These are phyloP conservation scores for Eucalyptus globulus DNA, from an alignment of 345 rosid genomes.

Conservation along the genomic window DNA sequence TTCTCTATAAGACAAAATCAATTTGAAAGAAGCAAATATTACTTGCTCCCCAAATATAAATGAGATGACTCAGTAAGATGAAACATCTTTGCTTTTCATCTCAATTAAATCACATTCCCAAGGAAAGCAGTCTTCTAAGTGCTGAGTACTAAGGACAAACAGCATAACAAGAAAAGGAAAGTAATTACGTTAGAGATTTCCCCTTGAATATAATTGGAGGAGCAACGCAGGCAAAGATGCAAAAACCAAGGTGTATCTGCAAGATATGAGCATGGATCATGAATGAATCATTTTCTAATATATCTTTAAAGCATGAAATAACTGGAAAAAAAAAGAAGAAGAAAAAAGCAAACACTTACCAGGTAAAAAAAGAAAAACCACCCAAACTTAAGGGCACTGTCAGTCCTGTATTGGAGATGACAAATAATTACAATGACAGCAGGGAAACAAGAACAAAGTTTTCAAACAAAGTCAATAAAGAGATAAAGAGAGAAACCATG, in stretches of 20 bases:
- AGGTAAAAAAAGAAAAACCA: conserved; percentile 71
- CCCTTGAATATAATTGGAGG: conserved; percentile 93
- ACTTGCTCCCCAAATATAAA: background rate
- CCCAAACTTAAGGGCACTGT: conserved; percentile 93
- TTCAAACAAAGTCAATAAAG: background rate
- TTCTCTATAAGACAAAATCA: background rate
- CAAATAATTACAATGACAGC: background rate
- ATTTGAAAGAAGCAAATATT: background rate
- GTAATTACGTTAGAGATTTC: conserved; percentile 74
- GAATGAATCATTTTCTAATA: background rate
- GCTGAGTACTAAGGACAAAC: background rate
- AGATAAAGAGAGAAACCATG: background rate
- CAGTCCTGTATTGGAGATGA: conserved; percentile 50
- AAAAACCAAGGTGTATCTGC: conserved; percentile 86
- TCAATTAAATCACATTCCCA: background rate
- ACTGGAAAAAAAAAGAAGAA: too few species aligned
- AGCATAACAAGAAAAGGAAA: background rate
- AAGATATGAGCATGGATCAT: conserved; percentile 2
- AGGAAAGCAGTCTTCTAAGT: background rate
- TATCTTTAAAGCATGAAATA: background rate
- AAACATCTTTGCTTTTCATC: background rate
- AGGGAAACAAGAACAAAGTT: background rate
- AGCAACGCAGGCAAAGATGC: conserved; percentile 79
- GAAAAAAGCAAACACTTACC: conserved; percentile 23
- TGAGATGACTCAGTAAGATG: background rate